These are phyloP conservation scores for Penicillium mononematosum DNA, from an alignment of 495 filamentous ascomycete species.

Conservation along the genomic window DNA sequence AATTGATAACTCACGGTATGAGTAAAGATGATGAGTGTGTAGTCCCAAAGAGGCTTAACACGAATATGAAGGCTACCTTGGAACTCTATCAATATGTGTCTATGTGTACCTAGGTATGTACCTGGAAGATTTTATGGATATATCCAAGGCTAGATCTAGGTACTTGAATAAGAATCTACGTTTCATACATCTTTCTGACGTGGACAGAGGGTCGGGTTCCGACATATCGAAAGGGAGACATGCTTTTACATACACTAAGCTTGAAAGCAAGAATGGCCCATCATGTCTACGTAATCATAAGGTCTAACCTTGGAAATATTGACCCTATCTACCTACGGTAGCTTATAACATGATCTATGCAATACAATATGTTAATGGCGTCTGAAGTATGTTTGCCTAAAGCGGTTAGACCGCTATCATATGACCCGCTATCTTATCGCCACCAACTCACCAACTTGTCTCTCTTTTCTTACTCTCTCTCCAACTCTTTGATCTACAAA, in stretches of 20 bases:
- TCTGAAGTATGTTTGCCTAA: conserved; percentile 7
- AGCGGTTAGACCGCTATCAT: conserved; percentile 12
- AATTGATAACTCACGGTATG: not conserved
- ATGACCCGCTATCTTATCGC: conserved; percentile 13
- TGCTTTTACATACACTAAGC: not conserved
- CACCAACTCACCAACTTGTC: not conserved
- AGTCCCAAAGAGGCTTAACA: not conserved
- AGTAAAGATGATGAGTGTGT: not conserved
- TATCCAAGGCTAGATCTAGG: not conserved
- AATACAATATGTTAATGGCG: not conserved
- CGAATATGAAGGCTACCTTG: not conserved
- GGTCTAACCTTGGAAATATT: too few relatives aligned
- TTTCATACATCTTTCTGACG: not conserved
- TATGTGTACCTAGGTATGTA: too few relatives aligned
- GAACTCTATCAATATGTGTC: not conserved
- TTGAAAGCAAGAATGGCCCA: too few relatives aligned
- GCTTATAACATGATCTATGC: not conserved
- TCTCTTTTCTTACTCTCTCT: conserved; percentile 1
- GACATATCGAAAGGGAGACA: not conserved
- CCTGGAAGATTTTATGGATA: not conserved
- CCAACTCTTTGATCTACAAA: not conserved
- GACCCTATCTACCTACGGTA: not conserved
- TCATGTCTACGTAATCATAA: not conserved
- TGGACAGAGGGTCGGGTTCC: not conserved
- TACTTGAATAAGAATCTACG: not conserved